phyloP scores from a whole-genome alignment of 78 protist species.

The Cavenderia fasciculata region DNA sequence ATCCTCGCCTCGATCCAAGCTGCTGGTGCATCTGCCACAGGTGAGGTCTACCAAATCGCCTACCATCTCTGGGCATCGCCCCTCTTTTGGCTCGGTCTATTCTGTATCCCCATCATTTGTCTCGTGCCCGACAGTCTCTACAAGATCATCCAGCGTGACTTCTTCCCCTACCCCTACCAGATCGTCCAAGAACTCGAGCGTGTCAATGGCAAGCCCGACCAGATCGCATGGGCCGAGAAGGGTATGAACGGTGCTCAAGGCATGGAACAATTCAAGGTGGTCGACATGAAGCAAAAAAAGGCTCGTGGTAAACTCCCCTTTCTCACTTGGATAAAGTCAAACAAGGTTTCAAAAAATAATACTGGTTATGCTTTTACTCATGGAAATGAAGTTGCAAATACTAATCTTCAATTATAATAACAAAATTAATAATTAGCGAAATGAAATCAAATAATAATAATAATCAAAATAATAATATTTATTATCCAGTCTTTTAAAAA shows the following conservation, averaged over 20 bases:
- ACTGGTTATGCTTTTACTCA: slow-evolving; percentile 68
- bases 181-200: slow-evolving; percentile 66
- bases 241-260: neutral
- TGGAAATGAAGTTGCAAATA: slow-evolving; percentile 43
- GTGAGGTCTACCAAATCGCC: slow-evolving; percentile 49
- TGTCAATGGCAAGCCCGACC: slow-evolving; percentile 58
- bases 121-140: slow-evolving; percentile 36
- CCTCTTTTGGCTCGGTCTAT: slow-evolving; percentile 27
- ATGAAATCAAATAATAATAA: too few species aligned
- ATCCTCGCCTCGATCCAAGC: slow-evolving; percentile 30
- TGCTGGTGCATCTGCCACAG: slow-evolving; percentile 31
- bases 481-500: too few species aligned
- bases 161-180: slow-evolving; percentile 51
- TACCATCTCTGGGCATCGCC: slow-evolving; percentile 20
- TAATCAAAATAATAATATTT: too few species aligned
- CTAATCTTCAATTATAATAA: too few species aligned
- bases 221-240: slow-evolving; percentile 12
- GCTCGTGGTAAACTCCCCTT: slow-evolving; percentile 24
- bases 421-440: too few species aligned
- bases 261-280: slow-evolving; percentile 52
- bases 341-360: slow-evolving; percentile 10
- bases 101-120: slow-evolving; percentile 34
- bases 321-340: slow-evolving; percentile 54
- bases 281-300: slow-evolving; percentile 1
- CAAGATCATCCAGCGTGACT: slow-evolving; percentile 52